Evolutionary conservation across 768 basidiomycete species (phyloP), one percentile per base, ranked within the genome.

Genomic region (Suillus subalutaceus): DNA sequence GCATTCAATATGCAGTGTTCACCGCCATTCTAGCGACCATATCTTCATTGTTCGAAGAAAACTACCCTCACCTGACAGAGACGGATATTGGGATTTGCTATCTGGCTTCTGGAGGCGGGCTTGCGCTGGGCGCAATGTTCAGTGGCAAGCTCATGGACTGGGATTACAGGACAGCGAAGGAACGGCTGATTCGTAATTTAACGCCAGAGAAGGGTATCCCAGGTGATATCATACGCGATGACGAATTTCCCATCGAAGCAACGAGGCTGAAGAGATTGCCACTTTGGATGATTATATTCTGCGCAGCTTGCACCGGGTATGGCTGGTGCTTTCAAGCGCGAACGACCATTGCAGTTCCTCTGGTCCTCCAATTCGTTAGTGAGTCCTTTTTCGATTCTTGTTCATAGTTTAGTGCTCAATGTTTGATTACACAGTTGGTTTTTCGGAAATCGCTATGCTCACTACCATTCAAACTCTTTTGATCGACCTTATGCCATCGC

Each of bases 61-160:
- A 67, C 52, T 94, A 82, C 79, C 83, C 79, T 23, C 80, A 65
- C 59, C 75, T 84, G 23, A 77, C 67, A 64, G 80, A 80, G 69
- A 73, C 81, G 20, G 77, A 83, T 37, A 77, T 93, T 57, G 93
- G 93, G 2, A 76, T 94, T 4, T 92, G 89, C 73, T 94, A 88
- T 77, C 78, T 95, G 63, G 85, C 87, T 0, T 83, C 89, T 64
- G 92, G 91, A 7, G 83, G 86, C 12, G 93, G 92, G 0, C 87
- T 89, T 79, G 77, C 85, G 8, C 46, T 88, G 35, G 89, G 91
- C 12, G 84, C 85, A 15, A 73, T 79, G 18, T 52, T 82, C 1
- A 86, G 80, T 23, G 92, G 92, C 1, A 83, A 80, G 62, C 69
- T 90, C 16, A 73, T 92, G 6, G 89, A 94, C 70, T 75, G 77